Evolutionary conservation across 108 stramenopile species (phyloP).

Genomic region (Conticribra weissflogii): DNA sequence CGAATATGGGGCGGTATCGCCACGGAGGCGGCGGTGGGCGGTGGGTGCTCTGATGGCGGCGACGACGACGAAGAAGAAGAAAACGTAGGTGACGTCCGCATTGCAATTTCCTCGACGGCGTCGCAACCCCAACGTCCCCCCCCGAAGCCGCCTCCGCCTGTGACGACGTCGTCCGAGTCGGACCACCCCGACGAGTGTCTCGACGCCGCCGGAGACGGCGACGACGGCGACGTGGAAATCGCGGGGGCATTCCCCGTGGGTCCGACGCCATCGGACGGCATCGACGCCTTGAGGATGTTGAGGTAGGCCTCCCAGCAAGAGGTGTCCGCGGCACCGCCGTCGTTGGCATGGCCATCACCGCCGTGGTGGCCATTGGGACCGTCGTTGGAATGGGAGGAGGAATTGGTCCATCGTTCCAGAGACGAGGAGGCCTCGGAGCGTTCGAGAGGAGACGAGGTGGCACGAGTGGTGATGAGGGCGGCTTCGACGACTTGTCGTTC

Average conservation of each 20-base stretch:
- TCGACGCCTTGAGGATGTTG: constrained; percentile 8
- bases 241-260: constrained; percentile 1
- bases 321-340: background rate
- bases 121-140: too few relatives aligned
- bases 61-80: too few relatives aligned
- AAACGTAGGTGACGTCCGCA: too few relatives aligned
- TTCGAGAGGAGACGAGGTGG: constrained; percentile 35
- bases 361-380: constrained; percentile 19
- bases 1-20: constrained; percentile 5
- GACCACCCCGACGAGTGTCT: constrained; percentile 7
- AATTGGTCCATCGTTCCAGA: constrained; percentile 54
- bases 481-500: constrained; percentile 51
- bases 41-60: background rate
- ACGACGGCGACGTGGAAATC: background rate
- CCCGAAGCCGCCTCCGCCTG: too few relatives aligned
- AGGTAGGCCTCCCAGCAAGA: constrained; percentile 48
- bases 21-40: background rate
- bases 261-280: constrained; percentile 14
- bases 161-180: too few relatives aligned
- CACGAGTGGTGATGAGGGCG: constrained; percentile 43
- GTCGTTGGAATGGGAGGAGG: too few relatives aligned
- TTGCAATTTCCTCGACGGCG: too few relatives aligned
- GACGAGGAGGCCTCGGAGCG: constrained; percentile 51
- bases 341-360: too few relatives aligned
- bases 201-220: background rate